A percentile compares a stretch with the other conserved stretches of the same genome.
Evolutionary conservation across 495 filamentous ascomycete genomes (phyloP).

Genomic region (Umbilicaria muhlenbergii): DNA sequence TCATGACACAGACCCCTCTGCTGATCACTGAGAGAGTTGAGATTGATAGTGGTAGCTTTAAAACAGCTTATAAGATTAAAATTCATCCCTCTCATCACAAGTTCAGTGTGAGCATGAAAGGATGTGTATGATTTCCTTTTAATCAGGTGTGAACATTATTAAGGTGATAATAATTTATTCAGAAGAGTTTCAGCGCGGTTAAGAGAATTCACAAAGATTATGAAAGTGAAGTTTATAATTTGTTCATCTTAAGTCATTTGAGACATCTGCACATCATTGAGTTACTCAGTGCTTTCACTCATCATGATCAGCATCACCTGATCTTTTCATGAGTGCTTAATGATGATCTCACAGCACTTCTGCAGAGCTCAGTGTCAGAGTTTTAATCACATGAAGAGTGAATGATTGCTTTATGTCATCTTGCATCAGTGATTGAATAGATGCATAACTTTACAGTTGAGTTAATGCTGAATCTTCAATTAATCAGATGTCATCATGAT

Average conservation of each 20-base stretch:
- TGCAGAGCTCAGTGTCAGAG: too few relatives aligned
- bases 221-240: too few relatives aligned
- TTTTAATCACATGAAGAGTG: background rate
- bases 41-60: slow-evolving; percentile 1
- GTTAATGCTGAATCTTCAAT: background rate
- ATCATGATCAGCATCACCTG: background rate
- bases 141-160: too few relatives aligned
- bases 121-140: too few relatives aligned
- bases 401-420: background rate
- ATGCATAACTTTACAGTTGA: slow-evolving; percentile 5
- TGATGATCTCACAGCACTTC: too few relatives aligned
- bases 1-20: background rate
- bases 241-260: background rate
- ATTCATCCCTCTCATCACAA: background rate
- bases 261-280: background rate
- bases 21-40: background rate
- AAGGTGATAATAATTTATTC: too few relatives aligned
- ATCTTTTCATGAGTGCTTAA: too few relatives aligned
- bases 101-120: too few relatives aligned
- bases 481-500: slow-evolving; percentile 10
- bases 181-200: too few relatives aligned
- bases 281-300: background rate
- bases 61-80: background rate
- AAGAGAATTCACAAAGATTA: too few relatives aligned
- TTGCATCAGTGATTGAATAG: slow-evolving; percentile 3